Base-by-base conservation (phyloP, 2,329 filamentous ascomycete genomes). In the Diaporthe amygdali region DNA sequence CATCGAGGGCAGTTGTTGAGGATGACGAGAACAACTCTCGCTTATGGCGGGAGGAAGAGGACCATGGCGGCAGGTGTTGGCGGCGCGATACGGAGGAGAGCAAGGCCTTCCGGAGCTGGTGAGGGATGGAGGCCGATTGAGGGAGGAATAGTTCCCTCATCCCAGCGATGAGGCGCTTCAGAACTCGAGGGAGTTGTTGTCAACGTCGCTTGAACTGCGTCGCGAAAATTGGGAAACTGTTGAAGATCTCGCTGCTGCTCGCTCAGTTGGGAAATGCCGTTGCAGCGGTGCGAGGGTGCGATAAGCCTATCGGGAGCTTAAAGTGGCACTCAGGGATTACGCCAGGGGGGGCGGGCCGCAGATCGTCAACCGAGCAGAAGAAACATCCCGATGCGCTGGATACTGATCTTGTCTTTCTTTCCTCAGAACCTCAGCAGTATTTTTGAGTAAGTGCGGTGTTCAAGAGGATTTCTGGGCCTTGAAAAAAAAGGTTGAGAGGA, bases 71-170 rank as follows among this genome's bases (percentile, higher is more conserved):
- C 59, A 39, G 12, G 30, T 34, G 25, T 17, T 25, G 66, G 27
- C 47, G 51, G 54, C 3, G 46, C n/a, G 51, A 44, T 27, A 27
- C 25, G 46, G 56, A 72, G 47, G 69, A 67, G 41, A 56, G 66
- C 52, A 71, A 69, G 68, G 75, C 74, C 74, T 73, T 74, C 70
- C 73, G 67, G 68, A 71, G 64, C 20, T 52, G 66, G 68, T 70
- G 52, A 72, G 68, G 72, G 73, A 76, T 72, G 71, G 77, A 80
- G 74, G 78, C 79, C 78, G 79, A 78, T 75, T 79, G 74, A 75
- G 76, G 77, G 74, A 79, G 76, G 78, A 78, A 75, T 81, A 81
- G 76, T 79, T 80, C 84, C 80, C 82, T 84, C 84, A 86, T 85
- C 79, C 83, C 83, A 80, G 78, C 79, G 78, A 75, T 75, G 75